Evolutionary conservation across 805 yeast genomes (phyloP).

Genomic region (Zygosaccharomyces rouxii): DNA sequence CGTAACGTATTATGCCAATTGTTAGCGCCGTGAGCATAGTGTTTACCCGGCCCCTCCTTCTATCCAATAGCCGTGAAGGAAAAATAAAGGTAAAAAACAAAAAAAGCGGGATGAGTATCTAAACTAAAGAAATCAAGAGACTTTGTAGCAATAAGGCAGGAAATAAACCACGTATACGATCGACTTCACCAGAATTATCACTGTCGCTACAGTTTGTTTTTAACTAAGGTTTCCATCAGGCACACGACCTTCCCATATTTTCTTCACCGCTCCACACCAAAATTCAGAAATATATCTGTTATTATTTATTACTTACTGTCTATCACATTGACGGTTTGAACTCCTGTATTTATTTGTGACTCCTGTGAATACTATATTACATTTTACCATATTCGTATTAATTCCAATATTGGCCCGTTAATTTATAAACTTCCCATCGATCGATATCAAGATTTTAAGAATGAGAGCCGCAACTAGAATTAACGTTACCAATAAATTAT

Average conservation of each 20-base stretch:
- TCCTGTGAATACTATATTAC: conserved; percentile 2
- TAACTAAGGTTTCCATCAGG: neutral
- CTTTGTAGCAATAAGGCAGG: too few species aligned
- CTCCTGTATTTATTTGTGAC: neutral
- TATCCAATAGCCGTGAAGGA: too few species aligned
- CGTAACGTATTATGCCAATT: neutral
- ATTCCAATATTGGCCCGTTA: too few species aligned
- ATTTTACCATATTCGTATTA: neutral
- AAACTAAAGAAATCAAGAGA: too few species aligned
- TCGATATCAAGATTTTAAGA: neutral
- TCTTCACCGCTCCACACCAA: neutral
- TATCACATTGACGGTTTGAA: neutral
- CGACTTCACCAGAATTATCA: too few species aligned
- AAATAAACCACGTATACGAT: too few species aligned
- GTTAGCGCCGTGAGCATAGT: neutral
- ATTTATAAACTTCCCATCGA: neutral
- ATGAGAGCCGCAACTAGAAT: conserved; percentile 54
- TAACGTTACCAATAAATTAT: conserved; percentile 48
- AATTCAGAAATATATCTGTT: neutral
- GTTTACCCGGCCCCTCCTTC: neutral
- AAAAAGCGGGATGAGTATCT: too few species aligned
- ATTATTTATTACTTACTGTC: conserved; percentile 1
- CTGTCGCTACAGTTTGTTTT: too few species aligned
- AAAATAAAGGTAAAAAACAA: too few species aligned
- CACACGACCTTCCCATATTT: neutral